Conservation (phyloP, 495 filamentous ascomycete genomes). For the Penicillium lagena region DNA sequence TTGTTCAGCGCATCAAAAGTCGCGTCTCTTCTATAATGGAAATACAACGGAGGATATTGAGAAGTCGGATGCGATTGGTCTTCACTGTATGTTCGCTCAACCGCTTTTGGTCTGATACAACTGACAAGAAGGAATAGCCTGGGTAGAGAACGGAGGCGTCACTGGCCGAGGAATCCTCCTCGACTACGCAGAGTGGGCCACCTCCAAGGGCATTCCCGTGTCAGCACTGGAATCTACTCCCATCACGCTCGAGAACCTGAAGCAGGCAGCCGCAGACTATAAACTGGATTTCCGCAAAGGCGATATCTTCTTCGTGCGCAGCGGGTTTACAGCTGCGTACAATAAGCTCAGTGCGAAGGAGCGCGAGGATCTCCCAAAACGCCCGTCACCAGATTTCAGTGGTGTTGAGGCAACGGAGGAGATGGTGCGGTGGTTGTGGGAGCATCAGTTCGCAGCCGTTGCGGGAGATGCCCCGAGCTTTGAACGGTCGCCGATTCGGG, state of each 20-base stretch:
- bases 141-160: slow-evolving; percentile 25
- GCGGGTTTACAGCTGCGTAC: slow-evolving; percentile 35
- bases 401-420: slow-evolving; percentile 34
- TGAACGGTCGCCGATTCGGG: slow-evolving; percentile 20
- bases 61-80: slow-evolving; percentile 20
- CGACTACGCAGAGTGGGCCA: slow-evolving; percentile 44
- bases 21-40: slow-evolving; percentile 53
- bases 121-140: slow-evolving; percentile 9
- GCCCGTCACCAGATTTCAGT: slow-evolving; percentile 16
- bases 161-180: slow-evolving; percentile 47
- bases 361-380: slow-evolving; percentile 13
- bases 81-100: slow-evolving; percentile 26
- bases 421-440: slow-evolving; percentile 37
- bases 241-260: slow-evolving; percentile 29
- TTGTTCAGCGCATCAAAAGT: slow-evolving; percentile 34
- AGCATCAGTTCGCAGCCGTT: slow-evolving; percentile 41
- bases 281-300: slow-evolving; percentile 31
- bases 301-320: slow-evolving; percentile 44
- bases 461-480: slow-evolving; percentile 35
- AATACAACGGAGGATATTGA: slow-evolving; percentile 51
- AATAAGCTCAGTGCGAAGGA: slow-evolving; percentile 17
- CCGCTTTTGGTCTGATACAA: background rate
- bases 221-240: slow-evolving; percentile 22
- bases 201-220: slow-evolving; percentile 17
- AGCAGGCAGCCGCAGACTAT: slow-evolving; percentile 22